Evolutionary conservation across 2,329 filamentous ascomycete genomes (phyloP), one percentile per base, ranked within the genome.

Genomic region (Passalora sequoiae): DNA sequence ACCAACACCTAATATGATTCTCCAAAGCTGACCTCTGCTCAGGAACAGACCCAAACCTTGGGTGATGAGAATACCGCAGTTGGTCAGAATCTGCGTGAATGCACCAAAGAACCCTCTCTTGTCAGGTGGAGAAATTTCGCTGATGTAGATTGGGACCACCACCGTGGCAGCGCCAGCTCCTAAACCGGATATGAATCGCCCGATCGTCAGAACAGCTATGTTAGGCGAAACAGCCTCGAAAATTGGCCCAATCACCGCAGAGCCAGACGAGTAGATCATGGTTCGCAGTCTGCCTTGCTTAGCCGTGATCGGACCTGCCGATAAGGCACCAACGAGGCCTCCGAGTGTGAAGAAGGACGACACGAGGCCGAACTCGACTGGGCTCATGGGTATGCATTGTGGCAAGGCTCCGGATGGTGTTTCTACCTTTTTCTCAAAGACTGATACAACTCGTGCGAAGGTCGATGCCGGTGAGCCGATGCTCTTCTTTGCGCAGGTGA

Each of bases 1-100:
- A 10, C 86, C 89, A 3, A 80, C 73, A 0, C 75, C 86, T 16
- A 98, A 71, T 37, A 97, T 89, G 64, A 86, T 75, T 45, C 92
- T 76, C 92, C 92, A 98, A 24, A 84, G 74, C 20, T 75, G 78
- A 4, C 78, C 87, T 57, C 82, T 76, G 68, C 89, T 95, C 44
- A 95, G 62, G 64, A 95, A 96, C 60, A 86, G 92, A 0, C 92
- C 92, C 25, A 97, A 69, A 0, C 83, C 75, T 66, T 97, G 92
- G 0, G 89, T 83, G 19, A 80, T 69, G 31, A 98, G 68, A 40
- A 98, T 96, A 43, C 92, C 92, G 17, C 63, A 49, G 60, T 97
- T 97, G 71, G 89, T 89, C 66, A 89, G 89, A 60, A 97, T 82
- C 63, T 98, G 91, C 0, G 92, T 97, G 66, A 94, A 84, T 25